Evolutionary conservation across 176 grass and related monocot genomes (phyloP), one percentile per base, ranked within the genome.

Genomic region (Ensete glaucum): DNA sequence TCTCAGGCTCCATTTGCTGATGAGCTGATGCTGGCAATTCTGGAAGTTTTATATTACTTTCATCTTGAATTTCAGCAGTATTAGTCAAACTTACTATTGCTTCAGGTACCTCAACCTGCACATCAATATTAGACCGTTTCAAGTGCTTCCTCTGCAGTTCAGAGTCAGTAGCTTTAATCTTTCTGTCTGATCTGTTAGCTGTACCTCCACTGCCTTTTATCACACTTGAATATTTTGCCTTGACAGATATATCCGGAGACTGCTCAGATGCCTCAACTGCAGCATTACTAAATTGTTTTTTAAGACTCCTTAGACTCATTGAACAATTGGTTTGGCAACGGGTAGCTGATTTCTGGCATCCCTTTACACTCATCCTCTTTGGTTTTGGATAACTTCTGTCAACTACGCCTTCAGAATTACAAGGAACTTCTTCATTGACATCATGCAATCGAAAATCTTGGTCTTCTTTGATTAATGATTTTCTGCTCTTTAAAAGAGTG

Each of bases 201-300:
- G 12, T 43, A 43, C 34, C 54, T 76, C 9, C 49, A 67, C 6
- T 54, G 17, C 49, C 20, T 75, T 83, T 80, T 50, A 17, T 49
- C 52, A 48, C 27, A 64, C 13, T 53, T 21, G 23, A 69, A 60
- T 81, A 73, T 5, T 57, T 53, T 72, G 66, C 74, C 49, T 19
- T 60, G 5, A 6, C 9, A 50, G 53, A 52, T n/a, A 64, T 67
- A 69, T 65, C 43, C 50, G 53, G 52, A 81, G 76, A 65, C 9
- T 79, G 71, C 11, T 65, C 65, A 50, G 60, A 76, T 83, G n/a
- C 17, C 85, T 83, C 74, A 69, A 3, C 11, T 51, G 23, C 23
- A 63, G 52, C 56, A 27, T 9, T 9, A 57, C 27, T 12, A 27
- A 53, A 56, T 29, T 73, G 52, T 20, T 56, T 73, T 26, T 56